A percentile compares a stretch with the other conserved stretches of the same genome.
These are phyloP conservation scores for Aspergillus pseudonomiae DNA, from an alignment of 2,329 filamentous ascomycete species.

Conservation along the genomic window DNA sequence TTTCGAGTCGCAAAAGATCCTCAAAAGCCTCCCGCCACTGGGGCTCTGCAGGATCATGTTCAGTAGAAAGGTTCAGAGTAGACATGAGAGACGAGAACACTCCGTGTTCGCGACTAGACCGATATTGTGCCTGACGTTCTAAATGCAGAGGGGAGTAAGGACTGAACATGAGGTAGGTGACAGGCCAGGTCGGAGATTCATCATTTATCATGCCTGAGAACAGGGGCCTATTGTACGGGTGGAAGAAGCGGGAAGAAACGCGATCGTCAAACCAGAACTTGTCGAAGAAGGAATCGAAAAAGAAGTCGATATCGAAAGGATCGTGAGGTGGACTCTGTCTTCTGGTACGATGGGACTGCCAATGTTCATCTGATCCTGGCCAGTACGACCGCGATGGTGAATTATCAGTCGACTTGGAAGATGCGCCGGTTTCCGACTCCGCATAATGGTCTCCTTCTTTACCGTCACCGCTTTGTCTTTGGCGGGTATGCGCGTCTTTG, in stretches of 20 bases:
- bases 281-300: slow-evolving; percentile 43
- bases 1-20: slow-evolving; percentile 57
- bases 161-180: slow-evolving; percentile 50
- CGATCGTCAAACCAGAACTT: slow-evolving; percentile 35
- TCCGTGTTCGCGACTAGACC: slow-evolving; percentile 29
- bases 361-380: slow-evolving; percentile 26
- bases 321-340: slow-evolving; percentile 24
- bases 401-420: neutral
- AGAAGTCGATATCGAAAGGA: slow-evolving; percentile 35
- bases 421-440: slow-evolving; percentile 10
- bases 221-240: slow-evolving; percentile 30
- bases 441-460: slow-evolving; percentile 7
- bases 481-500: slow-evolving; percentile 23
- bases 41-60: slow-evolving; percentile 38
- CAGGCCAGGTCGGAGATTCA: slow-evolving; percentile 42
- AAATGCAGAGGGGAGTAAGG: slow-evolving; percentile 60
- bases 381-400: slow-evolving; percentile 15
- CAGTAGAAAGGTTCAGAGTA: slow-evolving; percentile 33
- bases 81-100: slow-evolving; percentile 40
- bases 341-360: slow-evolving; percentile 29
- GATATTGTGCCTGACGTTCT: slow-evolving; percentile 48
- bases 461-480: slow-evolving; percentile 15
- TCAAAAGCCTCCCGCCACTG: slow-evolving; percentile 63
- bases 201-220: slow-evolving; percentile 37
- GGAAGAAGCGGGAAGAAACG: slow-evolving; percentile 33